Evolutionary conservation across 108 stramenopile species (phyloP).

Genomic region (Hondaea fermentalgiana): DNA sequence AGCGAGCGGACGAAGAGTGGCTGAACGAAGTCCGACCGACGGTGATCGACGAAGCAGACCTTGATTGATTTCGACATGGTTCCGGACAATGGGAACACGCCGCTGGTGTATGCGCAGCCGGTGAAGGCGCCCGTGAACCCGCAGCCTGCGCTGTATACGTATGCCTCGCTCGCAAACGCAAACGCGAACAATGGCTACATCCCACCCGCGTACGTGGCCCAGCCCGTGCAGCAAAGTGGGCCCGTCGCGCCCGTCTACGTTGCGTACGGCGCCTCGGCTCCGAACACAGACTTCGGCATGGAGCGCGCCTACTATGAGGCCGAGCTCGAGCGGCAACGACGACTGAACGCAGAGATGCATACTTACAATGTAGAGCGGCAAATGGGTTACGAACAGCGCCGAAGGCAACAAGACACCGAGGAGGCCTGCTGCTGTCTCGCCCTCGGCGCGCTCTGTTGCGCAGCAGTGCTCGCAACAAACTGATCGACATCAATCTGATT

Average conservation of each 20-base stretch:
- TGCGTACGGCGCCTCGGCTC: background rate
- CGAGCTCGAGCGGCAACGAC: background rate
- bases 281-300: background rate
- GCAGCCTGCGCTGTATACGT: too few species aligned
- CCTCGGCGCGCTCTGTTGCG: background rate
- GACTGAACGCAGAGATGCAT: background rate
- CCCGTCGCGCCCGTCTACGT: background rate
- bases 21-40: too few species aligned
- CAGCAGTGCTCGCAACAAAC: background rate
- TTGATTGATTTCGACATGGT: too few species aligned
- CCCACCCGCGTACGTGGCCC: background rate
- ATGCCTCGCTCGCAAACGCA: too few species aligned
- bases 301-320: background rate
- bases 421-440: constrained; percentile 17
- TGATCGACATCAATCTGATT: background rate
- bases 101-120: too few species aligned
- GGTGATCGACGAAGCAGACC: too few species aligned
- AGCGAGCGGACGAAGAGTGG: too few species aligned
- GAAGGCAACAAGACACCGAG: background rate
- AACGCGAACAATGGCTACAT: too few species aligned
- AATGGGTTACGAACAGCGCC: background rate
- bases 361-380: background rate
- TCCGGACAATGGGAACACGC: too few species aligned
- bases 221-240: background rate
- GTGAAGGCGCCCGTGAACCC: too few species aligned